Base-by-base conservation (phyloP, 305 asterid genomes). In the Ruellia speciosa region DNA sequence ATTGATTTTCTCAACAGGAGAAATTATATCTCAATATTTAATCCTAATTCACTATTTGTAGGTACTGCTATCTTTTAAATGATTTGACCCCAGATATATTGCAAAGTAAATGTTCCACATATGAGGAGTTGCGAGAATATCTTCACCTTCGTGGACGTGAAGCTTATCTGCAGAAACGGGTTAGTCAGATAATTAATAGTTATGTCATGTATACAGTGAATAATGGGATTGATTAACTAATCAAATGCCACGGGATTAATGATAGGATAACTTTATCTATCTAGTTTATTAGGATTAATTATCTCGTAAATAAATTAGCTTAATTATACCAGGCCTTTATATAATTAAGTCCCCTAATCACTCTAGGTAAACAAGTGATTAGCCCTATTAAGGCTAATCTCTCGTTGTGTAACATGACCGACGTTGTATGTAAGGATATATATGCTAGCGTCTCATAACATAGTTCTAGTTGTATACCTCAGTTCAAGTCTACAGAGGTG, bases 31-130 rank as follows among this genome's bases (percentile, higher is more conserved):
- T 39, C 59, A 24, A 58, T 41, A 53, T 55, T 58, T 55, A 48
- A 54, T 40, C 55, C 54, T 24, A 28, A 57, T 43, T 52, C 52
- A 49, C 45, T n/a, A 49, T 52, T 66, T 62, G 18, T 72, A 92
- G 99, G 88, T 92, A 92, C 72, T 92, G 99, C 79, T 86, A 82
- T 78, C 88, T 92, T 60, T 79, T 92, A 80, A 79, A 81, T 74
- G 96, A 92, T 77, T 74, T 92, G 81, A 77, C 87, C 65, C 82
- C 96, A 11, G 90, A 84, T 59, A 60, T 75, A 64, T 58, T 92
- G 78, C 71, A 67, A 54, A 77, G 70, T 52, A 78, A 86, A 59
- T 78, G 87, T 74, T 74, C 85, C 67, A 81, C 60, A 70, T 86
- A 74, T 20, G 95, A 82, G 74, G 94, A 79, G 62, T 70, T 92